Conservation (phyloP, 352 stramenopile species). For the Lagenidium sp. region DNA sequence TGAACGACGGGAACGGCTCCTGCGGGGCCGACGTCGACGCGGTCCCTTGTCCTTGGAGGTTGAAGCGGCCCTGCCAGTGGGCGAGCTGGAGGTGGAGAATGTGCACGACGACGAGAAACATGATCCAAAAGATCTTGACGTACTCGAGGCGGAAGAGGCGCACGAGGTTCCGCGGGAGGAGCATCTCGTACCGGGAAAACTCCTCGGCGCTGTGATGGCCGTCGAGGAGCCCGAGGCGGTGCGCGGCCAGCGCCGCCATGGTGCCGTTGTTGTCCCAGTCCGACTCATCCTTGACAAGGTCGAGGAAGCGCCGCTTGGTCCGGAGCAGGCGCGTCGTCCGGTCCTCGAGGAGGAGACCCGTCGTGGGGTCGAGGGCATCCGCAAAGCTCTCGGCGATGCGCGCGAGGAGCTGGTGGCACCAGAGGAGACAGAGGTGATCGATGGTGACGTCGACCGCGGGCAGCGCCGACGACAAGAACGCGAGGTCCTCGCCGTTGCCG, state of each 20-base stretch:
- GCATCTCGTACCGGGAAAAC: slow-evolving; percentile 29
- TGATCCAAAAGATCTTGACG: slow-evolving; percentile 37
- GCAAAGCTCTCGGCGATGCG: slow-evolving; percentile 51
- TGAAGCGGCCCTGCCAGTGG: slow-evolving; percentile 60
- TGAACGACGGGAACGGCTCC: slow-evolving; percentile 37
- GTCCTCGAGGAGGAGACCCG: slow-evolving; percentile 28
- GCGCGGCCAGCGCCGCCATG: slow-evolving; percentile 16
- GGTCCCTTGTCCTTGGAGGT: slow-evolving; percentile 17
- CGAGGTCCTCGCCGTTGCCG: slow-evolving; percentile 22
- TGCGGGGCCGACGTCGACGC: slow-evolving; percentile 3
- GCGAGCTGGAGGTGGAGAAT: slow-evolving; percentile 57
- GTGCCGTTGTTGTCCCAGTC: slow-evolving; percentile 7
- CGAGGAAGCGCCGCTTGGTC: slow-evolving; percentile 33
- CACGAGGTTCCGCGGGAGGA: slow-evolving; percentile 38
- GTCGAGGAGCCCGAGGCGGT: slow-evolving; percentile 35
- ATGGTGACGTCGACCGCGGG: slow-evolving; percentile 50
- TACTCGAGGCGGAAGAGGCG: slow-evolving; percentile 38
- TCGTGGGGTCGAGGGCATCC: slow-evolving; percentile 42
- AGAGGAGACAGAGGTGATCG: slow-evolving; percentile 78
- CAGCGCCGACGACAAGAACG: slow-evolving; percentile 45
- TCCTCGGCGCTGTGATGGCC: slow-evolving; percentile 40
- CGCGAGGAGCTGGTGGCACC: slow-evolving; percentile 77
- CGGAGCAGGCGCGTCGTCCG: slow-evolving; percentile 29
- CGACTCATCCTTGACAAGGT: not conserved
- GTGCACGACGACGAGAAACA: slow-evolving; percentile 55